These are phyloP conservation scores for Salix viminalis DNA, from an alignment of 345 rosid genomes.

Conservation along the genomic window DNA sequence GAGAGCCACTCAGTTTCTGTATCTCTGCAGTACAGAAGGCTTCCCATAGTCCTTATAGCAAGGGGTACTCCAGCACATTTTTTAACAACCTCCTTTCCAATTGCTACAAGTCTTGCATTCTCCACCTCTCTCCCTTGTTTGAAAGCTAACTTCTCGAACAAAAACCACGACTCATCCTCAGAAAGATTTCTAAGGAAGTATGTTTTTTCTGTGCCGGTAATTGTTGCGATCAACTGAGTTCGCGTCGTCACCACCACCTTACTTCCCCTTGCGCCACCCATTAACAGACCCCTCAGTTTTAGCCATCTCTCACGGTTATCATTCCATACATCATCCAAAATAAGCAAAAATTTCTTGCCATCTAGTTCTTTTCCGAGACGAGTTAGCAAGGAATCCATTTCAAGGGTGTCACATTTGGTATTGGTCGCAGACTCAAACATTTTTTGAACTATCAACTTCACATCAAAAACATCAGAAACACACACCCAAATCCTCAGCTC, in stretches of 20 bases:
- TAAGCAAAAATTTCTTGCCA: constrained; percentile 2
- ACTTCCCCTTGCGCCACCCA: constrained; percentile 8
- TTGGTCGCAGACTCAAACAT: constrained; percentile 1
- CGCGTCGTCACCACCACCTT: constrained; percentile 16
- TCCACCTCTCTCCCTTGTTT: background rate
- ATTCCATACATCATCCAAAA: constrained; percentile 19
- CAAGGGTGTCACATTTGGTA: background rate
- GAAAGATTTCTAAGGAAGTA: constrained; percentile 2
- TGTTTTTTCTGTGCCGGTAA: background rate
- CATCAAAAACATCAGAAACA: constrained; percentile 13
- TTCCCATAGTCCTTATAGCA: constrained; percentile 21
- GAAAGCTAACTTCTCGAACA: constrained; percentile 16
- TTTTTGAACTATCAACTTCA: constrained; percentile 1
- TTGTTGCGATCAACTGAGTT: constrained; percentile 1
- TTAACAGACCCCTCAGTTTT: background rate
- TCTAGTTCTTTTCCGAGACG: constrained; percentile 1
- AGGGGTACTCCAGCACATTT: constrained; percentile 29
- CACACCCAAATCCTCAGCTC: constrained; percentile 11
- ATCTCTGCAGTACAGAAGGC: constrained; percentile 7
- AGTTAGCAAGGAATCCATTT: constrained; percentile 7
- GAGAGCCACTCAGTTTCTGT: constrained; percentile 5
- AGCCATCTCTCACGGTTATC: constrained; percentile 15
- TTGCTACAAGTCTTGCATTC: constrained; percentile 4
- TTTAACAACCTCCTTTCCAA: constrained; percentile 11
- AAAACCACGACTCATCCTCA: constrained; percentile 7